Evolutionary conservation across 108 stramenopile genomes (phyloP), one percentile per base, ranked within the genome.

Genomic region (Discostella stelligeroides): DNA sequence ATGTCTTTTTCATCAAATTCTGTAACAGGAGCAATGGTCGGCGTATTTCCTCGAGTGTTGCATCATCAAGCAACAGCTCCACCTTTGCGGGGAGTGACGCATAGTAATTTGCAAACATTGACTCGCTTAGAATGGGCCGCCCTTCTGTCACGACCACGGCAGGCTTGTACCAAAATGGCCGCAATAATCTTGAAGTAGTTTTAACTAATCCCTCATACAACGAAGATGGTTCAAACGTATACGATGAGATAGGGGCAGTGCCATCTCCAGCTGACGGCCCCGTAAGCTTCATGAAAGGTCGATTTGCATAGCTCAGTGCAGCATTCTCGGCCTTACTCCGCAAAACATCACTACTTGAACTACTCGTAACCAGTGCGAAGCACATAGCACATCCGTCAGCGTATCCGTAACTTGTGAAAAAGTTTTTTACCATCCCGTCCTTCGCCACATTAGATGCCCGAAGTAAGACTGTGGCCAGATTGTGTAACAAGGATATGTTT

Each of bases 131-230:
- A 47, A 86, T 68, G 13, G 66, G 79, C 17, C 66, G 53, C 13
- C 93, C 93, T 67, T 92, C 93, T 1, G 91, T 94, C 9, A 92
- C 91, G 17, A 94, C 90, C 37, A 91, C 94, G 9, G 82, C 83
- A 10, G 91, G 86, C 75, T 94, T 95, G 69, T 84, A 76, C 96
- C 93, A 96, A 51, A 94, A 62, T 25, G 94, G 96, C 20, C 96
- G 88, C 30, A 97, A 56, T 6, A 92, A 79, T 34, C 96, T 86
- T 27, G 89, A 81, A 4, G 84, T 57, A 20, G 85, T 73, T 66
- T 68, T 60, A 34, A 79, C 76, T 5, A 91, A 56, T n/a, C 88
- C 91, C 43, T 91, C 81, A 72, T 84, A 81, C 30, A 95, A 82
- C 15, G 82, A 81, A 13, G 94, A 95, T 21, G 87, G 82, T 21